phyloP scores from a whole-genome alignment of 2,329 filamentous ascomycete species.

The Lizonia empirigonia region DNA sequence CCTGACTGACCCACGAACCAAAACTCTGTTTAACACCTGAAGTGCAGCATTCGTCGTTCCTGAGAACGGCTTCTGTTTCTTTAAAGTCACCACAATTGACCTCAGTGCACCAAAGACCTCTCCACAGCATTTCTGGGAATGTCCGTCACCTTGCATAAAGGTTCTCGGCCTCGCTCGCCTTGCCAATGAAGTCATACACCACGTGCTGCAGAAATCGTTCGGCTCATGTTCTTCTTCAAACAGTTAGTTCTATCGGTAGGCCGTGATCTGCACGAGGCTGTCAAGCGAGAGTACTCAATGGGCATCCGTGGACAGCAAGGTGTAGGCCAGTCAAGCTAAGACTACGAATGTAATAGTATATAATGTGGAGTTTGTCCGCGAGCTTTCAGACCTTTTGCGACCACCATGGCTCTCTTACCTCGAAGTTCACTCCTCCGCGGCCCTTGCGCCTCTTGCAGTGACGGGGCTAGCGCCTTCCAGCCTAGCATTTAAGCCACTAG shows the following conservation, averaged over 20 bases:
- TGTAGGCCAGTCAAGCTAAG: slow-evolving; percentile 1
- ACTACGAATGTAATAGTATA: not conserved
- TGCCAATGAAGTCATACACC: slow-evolving; percentile 5
- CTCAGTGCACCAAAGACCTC: too few species aligned
- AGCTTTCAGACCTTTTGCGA: not conserved
- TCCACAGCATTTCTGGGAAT: too few species aligned
- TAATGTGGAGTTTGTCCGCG: slow-evolving; percentile 6
- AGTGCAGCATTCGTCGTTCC: too few species aligned
- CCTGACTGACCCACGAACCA: too few species aligned
- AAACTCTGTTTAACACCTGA: too few species aligned
- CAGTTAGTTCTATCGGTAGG: slow-evolving; percentile 24
- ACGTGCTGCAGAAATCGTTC: slow-evolving; percentile 22
- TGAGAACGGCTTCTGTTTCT: too few species aligned
- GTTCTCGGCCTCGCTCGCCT: slow-evolving; percentile 2
- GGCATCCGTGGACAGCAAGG: slow-evolving; percentile 13
- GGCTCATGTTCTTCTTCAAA: slow-evolving; percentile 21
- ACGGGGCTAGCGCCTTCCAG: slow-evolving; percentile 21
- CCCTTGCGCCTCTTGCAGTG: not conserved
- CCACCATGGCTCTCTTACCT: not conserved
- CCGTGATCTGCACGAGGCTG: slow-evolving; percentile 19
- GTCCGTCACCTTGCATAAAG: slow-evolving; percentile 1
- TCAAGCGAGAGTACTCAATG: slow-evolving; percentile 22
- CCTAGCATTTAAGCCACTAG: slow-evolving; percentile 7
- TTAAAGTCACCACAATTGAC: too few species aligned
- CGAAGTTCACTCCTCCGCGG: slow-evolving; percentile 4